Conservation (phyloP, 108 stramenopile species). For the Fragilaria crotonensis region DNA sequence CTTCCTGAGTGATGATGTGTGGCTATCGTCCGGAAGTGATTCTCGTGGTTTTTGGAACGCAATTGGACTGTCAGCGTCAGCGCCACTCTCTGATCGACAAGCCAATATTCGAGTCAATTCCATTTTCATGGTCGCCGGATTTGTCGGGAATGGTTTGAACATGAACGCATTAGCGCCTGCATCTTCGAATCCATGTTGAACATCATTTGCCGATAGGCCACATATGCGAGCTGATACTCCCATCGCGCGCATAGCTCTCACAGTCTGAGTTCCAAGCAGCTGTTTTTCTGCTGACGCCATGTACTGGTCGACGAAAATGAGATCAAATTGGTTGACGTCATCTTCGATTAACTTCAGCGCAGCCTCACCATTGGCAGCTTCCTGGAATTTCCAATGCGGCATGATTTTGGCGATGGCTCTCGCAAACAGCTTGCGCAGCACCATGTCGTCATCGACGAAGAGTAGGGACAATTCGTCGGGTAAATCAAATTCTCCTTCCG, state of each 20-base stretch:
- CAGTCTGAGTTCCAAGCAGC: conserved; percentile 31
- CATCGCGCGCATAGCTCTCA: conserved; percentile 11
- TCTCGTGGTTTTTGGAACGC: too few relatives aligned
- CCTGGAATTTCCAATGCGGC: too few relatives aligned
- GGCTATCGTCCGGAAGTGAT: too few relatives aligned
- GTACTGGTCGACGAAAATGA: conserved; percentile 38
- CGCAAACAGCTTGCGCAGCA: conserved; percentile 18
- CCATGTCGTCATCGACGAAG: conserved; percentile 28
- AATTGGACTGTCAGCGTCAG: too few relatives aligned
- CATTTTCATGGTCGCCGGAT: too few relatives aligned
- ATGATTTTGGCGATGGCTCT: conserved; percentile 7
- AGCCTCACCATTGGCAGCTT: conserved; percentile 28
- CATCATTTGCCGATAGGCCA: conserved; percentile 24
- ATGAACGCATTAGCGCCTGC: conserved; percentile 23
- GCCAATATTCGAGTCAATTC: too few relatives aligned
- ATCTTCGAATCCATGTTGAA: conserved; percentile 10
- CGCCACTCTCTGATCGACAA: too few relatives aligned
- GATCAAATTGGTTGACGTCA: conserved; percentile 14
- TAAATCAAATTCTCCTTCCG: conserved; percentile 3
- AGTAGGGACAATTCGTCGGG: conserved; percentile 11
- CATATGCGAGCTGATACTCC: conserved; percentile 13
- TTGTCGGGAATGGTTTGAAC: conserved; percentile 22
- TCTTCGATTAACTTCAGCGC: conserved; percentile 5
- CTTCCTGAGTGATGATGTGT: too few relatives aligned
- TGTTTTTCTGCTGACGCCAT: conserved; percentile 24